Evolutionary conservation across 106 monocot species (phyloP), one percentile per base, ranked within the genome.

Genomic region (Dendrobium officinale): DNA sequence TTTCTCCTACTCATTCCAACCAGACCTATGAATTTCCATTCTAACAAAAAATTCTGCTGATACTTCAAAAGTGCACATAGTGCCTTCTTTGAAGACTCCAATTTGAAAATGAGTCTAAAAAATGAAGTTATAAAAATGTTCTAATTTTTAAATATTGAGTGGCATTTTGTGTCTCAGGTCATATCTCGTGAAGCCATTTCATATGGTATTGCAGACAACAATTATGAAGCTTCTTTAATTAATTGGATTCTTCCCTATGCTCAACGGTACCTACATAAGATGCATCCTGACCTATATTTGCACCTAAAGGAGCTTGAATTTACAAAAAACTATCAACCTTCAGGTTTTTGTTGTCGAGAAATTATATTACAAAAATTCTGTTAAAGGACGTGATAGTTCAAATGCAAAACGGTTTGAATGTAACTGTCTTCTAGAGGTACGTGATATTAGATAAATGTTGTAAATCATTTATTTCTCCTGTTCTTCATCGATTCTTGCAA

Each of bases 391-490:
- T 43, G 77, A 76, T 9, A 75, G 78, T 67, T 75, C 85, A 33
- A 93, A 80, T 56, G 80, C 77, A 61, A 90, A 90, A 77, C 80
- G 88, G 55, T 85, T 78, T 77, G 83, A 93, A 64, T 90, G 92
- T 77, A 79, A 72, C 51, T 90, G 84, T 64, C 91, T 96, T 85
- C 82, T 96, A 72, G 87, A 93, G 93, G 96, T 92, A 83, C 27
- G 27, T 77, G 37, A 37, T 37, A 37, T 37, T 37, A 37, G 37
- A 37, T 37, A 37, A 37, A 1, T 37, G 37, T 37, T 37, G 37
- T 37, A 37, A 37, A 37, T 37, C 37, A 37, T 37, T 37, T 37
- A 37, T 37, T 37, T 37, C 37, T 37, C 37, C 37, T 37, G 37
- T 37, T 37, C 37, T 37, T 37, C 37, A 37, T 37, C 37, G 37